These are phyloP conservation scores for Torulaspora pretoriensis DNA, from an alignment of 1,139 yeast species.

Conservation along the genomic window DNA sequence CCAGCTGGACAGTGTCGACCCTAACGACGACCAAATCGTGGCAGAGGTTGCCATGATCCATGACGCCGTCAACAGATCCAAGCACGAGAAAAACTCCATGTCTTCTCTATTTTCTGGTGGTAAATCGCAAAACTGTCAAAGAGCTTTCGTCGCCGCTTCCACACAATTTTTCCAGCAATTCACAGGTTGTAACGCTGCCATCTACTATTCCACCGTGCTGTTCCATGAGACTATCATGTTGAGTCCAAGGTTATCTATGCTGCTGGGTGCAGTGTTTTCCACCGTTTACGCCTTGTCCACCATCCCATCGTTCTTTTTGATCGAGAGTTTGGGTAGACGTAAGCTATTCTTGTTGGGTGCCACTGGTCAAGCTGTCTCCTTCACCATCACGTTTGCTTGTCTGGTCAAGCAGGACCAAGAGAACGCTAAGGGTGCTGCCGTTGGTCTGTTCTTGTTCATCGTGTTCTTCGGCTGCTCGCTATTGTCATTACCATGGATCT, in stretches of 20 bases:
- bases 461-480: slow-evolving; percentile 41
- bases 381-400: slow-evolving; percentile 42
- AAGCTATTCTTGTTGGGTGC: slow-evolving; percentile 42
- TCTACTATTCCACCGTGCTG: slow-evolving; percentile 62
- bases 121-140: slow-evolving; percentile 39
- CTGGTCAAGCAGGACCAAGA: slow-evolving; percentile 35
- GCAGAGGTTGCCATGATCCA: slow-evolving; percentile 41
- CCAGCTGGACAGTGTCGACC: slow-evolving; percentile 23
- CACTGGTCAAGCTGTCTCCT: slow-evolving; percentile 40
- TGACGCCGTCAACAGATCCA: slow-evolving; percentile 38
- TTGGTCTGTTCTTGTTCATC: slow-evolving; percentile 46
- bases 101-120: slow-evolving; percentile 58
- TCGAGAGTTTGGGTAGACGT: slow-evolving; percentile 68
- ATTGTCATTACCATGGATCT: slow-evolving; percentile 44
- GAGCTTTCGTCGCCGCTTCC: slow-evolving; percentile 55
- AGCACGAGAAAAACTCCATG: slow-evolving; percentile 22
- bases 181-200: slow-evolving; percentile 65
- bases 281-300: slow-evolving; percentile 60
- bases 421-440: slow-evolving; percentile 46
- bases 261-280: slow-evolving; percentile 62
- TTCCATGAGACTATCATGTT: slow-evolving; percentile 52
- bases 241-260: slow-evolving; percentile 49
- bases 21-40: slow-evolving; percentile 46
- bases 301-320: slow-evolving; percentile 57
- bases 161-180: slow-evolving; percentile 53